Percentiles rank a stretch among this genome's conserved stretches.
These are phyloP conservation scores for Plasmodium vinckei DNA, from an alignment of 169 alveolate genomes.

Conservation along the genomic window DNA sequence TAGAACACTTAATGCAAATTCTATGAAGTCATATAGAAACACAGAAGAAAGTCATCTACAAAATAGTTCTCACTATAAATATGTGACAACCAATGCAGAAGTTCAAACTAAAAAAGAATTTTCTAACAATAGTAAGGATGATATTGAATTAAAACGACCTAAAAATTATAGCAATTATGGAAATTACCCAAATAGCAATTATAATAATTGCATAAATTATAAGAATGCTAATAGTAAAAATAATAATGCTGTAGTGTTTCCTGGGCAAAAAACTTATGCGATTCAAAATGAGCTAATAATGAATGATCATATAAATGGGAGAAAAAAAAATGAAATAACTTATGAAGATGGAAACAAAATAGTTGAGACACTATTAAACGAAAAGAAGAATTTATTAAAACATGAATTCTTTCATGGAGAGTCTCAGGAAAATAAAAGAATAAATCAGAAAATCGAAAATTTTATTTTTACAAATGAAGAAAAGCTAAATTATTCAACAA, in stretches of 20 bases:
- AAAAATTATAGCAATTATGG: slow-evolving; percentile 9
- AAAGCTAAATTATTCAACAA: slow-evolving; percentile 17
- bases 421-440: neutral
- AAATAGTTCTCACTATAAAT: slow-evolving; percentile 1
- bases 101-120: slow-evolving; percentile 17
- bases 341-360: slow-evolving; percentile 9
- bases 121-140: slow-evolving; percentile 12
- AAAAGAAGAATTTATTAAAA: slow-evolving; percentile 30
- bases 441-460: slow-evolving; percentile 1
- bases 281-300: slow-evolving; percentile 17
- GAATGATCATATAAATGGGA: neutral
- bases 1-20: slow-evolving; percentile 66
- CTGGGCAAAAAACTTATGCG: neutral
- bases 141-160: neutral
- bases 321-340: slow-evolving; percentile 25
- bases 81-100: slow-evolving; percentile 7
- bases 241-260: neutral
- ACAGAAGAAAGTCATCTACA: slow-evolving; percentile 14
- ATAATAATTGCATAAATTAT: neutral
- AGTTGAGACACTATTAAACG: slow-evolving; percentile 28
- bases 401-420: slow-evolving; percentile 34
- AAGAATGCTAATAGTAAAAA: neutral
- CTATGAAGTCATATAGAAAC: slow-evolving; percentile 23
- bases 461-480: slow-evolving; percentile 35
- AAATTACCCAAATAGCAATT: neutral